Evolutionary conservation across 768 basidiomycete genomes (phyloP).

Genomic region (Boletus pseudopeckii): DNA sequence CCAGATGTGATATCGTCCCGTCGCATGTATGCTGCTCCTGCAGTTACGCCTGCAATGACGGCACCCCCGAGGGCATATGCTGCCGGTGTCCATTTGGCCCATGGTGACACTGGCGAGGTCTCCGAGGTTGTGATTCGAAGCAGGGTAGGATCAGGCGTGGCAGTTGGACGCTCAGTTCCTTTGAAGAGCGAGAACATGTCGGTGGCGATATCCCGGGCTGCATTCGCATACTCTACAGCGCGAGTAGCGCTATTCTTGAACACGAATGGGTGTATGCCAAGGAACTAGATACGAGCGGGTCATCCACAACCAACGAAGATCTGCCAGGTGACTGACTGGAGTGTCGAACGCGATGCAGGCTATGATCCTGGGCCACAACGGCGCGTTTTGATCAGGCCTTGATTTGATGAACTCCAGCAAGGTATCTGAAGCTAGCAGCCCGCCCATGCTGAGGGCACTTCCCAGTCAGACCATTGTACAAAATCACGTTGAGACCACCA

Average conservation of each 20-base stretch:
- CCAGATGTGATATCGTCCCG: constrained; percentile 70
- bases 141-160: constrained; percentile 27
- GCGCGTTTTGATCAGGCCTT: constrained; percentile 58
- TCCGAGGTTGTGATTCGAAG: constrained; percentile 31
- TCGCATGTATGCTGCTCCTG: constrained; percentile 79
- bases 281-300: constrained; percentile 51
- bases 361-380: constrained; percentile 86
- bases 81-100: constrained; percentile 67
- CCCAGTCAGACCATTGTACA: not conserved
- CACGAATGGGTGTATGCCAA: constrained; percentile 80
- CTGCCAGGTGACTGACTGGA: constrained; percentile 51
- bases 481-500: not conserved
- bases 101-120: constrained; percentile 32
- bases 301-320: not conserved
- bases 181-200: constrained; percentile 56
- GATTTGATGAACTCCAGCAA: constrained; percentile 67
- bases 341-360: constrained; percentile 88
- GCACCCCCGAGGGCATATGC: constrained; percentile 73
- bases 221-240: constrained; percentile 63
- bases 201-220: constrained; percentile 61
- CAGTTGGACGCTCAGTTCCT: constrained; percentile 38
- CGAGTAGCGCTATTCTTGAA: constrained; percentile 83
- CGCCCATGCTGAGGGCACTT: constrained; percentile 75
- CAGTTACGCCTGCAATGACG: constrained; percentile 76
- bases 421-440: constrained; percentile 82